Conservation (phyloP, 2,329 filamentous ascomycete species). For the Xylaria sp. region DNA sequence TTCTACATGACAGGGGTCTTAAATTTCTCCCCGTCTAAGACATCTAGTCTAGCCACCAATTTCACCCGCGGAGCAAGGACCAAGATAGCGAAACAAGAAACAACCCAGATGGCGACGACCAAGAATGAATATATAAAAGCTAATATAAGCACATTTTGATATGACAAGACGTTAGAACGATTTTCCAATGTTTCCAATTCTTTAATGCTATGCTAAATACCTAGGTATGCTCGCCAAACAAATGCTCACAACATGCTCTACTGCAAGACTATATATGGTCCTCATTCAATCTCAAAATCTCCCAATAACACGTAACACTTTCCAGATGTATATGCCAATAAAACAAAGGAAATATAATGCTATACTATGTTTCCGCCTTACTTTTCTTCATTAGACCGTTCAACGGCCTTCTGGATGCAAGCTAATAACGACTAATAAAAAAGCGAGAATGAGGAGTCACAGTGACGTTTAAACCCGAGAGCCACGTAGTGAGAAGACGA, state of each 20-base stretch:
- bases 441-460: background rate
- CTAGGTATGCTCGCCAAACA: background rate
- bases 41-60: constrained; percentile 7
- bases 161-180: background rate
- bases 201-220: constrained; percentile 12
- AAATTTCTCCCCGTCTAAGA: constrained; percentile 39
- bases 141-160: background rate
- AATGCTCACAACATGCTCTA: background rate
- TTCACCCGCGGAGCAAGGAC: background rate
- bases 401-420: constrained; percentile 14
- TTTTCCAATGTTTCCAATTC: background rate
- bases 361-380: constrained; percentile 14
- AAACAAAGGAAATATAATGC: constrained; percentile 12
- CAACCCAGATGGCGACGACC: background rate
- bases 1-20: constrained; percentile 42
- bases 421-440: background rate
- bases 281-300: background rate
- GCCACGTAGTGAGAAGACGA: background rate
- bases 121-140: background rate
- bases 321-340: constrained; percentile 14
- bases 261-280: background rate
- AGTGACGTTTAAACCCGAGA: background rate
- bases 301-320: background rate
- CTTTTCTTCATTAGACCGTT: constrained; percentile 22
- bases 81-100: background rate